Evolutionary conservation across 202 grass and related monocot genomes (phyloP).

Genomic region (Musa balbisiana): DNA sequence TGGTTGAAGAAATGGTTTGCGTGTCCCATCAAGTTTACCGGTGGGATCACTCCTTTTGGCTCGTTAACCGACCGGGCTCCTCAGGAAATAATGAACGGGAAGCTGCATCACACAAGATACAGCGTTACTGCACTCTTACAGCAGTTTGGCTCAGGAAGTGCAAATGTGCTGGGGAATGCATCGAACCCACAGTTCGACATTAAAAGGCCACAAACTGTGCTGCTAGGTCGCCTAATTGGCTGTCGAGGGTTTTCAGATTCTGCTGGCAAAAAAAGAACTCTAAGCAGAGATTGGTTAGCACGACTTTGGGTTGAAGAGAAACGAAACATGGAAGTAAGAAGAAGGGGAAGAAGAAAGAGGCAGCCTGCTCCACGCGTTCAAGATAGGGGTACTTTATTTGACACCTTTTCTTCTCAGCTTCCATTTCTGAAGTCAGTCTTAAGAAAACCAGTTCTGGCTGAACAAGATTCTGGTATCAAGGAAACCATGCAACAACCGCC

Average conservation of each 20-base stretch:
- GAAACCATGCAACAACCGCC: constrained; percentile 7
- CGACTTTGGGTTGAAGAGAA: constrained; percentile 30
- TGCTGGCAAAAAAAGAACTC: background rate
- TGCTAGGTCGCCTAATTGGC: background rate
- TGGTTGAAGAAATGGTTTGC: background rate
- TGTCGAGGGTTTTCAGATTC: background rate
- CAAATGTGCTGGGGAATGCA: background rate
- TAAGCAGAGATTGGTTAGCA: constrained; percentile 28
- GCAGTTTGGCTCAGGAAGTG: background rate
- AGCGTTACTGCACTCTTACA: background rate
- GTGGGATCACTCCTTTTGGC: background rate
- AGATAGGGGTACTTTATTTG: constrained; percentile 2
- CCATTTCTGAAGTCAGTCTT: constrained; percentile 15
- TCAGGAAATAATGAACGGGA: background rate
- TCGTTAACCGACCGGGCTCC: background rate
- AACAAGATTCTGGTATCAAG: constrained; percentile 3
- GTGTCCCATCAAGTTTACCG: background rate
- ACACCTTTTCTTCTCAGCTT: constrained; percentile 7
- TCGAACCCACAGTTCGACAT: background rate
- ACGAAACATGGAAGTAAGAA: background rate
- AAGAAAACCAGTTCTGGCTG: background rate
- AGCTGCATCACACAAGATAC: background rate
- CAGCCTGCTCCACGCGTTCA: background rate
- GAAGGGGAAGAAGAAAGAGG: background rate
- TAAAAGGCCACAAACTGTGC: background rate